These are phyloP conservation scores for Xylariales sp. DNA, from an alignment of 2,329 filamentous ascomycete genomes.

Conservation along the genomic window DNA sequence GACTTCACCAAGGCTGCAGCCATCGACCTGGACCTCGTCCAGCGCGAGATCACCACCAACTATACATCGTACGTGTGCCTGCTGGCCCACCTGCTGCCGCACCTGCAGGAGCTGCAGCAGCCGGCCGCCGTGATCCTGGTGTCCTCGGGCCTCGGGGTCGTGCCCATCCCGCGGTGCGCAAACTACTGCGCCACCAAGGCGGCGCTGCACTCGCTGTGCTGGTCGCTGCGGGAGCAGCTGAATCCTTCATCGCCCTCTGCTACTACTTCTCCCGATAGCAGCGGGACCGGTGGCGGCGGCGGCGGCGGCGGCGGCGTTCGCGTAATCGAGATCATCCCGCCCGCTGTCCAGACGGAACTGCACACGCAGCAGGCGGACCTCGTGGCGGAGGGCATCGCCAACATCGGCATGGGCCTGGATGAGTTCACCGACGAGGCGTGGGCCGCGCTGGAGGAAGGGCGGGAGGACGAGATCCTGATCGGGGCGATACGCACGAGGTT, in stretches of 20 bases:
- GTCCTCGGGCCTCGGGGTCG: conserved; percentile 39
- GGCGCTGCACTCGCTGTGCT: conserved; percentile 42
- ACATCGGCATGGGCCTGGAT: conserved; percentile 31
- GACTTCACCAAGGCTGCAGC: conserved; percentile 38
- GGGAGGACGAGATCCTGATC: conserved; percentile 31
- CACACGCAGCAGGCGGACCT: conserved; percentile 36
- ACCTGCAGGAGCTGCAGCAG: conserved; percentile 23
- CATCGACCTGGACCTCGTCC: conserved; percentile 30
- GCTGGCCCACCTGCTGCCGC: conserved; percentile 37
- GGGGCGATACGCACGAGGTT: conserved; percentile 6
- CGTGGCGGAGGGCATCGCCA: conserved; percentile 21
- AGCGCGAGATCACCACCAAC: conserved; percentile 29
- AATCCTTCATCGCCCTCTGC: no score
- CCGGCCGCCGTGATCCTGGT: conserved; percentile 27
- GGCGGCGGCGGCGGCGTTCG: conserved; percentile 21
- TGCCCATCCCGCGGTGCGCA: conserved; percentile 39
- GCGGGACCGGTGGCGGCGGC: no score
- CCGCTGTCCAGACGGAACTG: conserved; percentile 43
- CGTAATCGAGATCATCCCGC: conserved; percentile 46
- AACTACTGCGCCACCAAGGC: conserved; percentile 52
- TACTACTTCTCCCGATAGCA: no score
- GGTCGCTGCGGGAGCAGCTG: conserved; percentile 40
- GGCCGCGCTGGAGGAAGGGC: conserved; percentile 31
- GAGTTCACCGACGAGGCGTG: conserved; percentile 41
- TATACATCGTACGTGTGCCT: neutral